These are phyloP conservation scores for Citrus australasica DNA, from an alignment of 345 rosid genomes.

Conservation along the genomic window DNA sequence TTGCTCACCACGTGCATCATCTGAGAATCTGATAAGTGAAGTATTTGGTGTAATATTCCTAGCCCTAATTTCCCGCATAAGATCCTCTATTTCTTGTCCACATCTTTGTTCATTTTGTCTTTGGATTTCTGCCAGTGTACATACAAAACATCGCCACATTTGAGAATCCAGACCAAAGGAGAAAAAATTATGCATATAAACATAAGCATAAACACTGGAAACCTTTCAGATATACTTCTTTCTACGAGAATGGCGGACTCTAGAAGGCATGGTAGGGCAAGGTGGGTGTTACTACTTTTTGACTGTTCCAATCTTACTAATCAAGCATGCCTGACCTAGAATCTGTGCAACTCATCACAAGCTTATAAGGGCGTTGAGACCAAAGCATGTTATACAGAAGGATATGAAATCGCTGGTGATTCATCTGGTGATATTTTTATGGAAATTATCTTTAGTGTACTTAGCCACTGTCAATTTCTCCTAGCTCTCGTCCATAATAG, in stretches of 20 bases:
- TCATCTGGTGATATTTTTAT: neutral
- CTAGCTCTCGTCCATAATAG: neutral
- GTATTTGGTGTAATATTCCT: conserved; percentile 50
- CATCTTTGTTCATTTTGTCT: conserved; percentile 86
- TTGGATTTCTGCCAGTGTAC: conserved; percentile 49
- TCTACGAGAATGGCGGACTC: neutral
- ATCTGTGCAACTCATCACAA: conserved; percentile 4
- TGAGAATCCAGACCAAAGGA: neutral
- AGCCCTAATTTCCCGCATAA: conserved; percentile 54
- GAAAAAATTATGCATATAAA: neutral
- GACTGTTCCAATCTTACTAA: conserved; percentile 25
- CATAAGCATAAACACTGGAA: neutral
- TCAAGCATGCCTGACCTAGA: conserved; percentile 14
- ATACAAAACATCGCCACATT: neutral
- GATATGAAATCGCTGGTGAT: neutral
- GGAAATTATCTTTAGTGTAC: neutral
- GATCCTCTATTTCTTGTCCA: conserved; percentile 79
- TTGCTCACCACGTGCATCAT: conserved; percentile 86
- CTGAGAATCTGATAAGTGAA: conserved; percentile 66
- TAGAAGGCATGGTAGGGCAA: conserved; percentile 9
- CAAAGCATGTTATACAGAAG: conserved; percentile 12
- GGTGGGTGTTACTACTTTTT: conserved; percentile 23
- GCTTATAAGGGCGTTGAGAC: conserved; percentile 10
- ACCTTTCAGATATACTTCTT: neutral
- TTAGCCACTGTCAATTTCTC: neutral